These are phyloP conservation scores for Galeopsis tetrahit DNA, from an alignment of 257 asterid genomes.

Conservation along the genomic window DNA sequence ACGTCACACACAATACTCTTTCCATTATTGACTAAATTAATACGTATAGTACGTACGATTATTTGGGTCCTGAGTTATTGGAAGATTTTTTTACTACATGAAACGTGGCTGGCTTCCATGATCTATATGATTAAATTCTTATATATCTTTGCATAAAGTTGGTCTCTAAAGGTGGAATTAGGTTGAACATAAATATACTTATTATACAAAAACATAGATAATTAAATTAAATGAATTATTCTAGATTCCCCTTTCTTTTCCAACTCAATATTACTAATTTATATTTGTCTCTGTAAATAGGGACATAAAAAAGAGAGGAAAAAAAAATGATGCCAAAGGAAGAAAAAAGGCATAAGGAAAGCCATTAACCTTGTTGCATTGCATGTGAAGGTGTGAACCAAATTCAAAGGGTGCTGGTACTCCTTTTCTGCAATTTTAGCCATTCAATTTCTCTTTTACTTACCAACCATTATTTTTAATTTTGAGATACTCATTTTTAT, in stretches of 20 bases:
- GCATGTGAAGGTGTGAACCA: slow-evolving; percentile 42
- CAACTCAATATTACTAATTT: background rate
- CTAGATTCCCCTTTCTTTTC: slow-evolving; percentile 27
- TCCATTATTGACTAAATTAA: no score
- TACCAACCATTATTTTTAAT: slow-evolving; percentile 36
- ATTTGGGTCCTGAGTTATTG: slow-evolving; percentile 13
- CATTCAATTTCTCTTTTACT: slow-evolving; percentile 37
- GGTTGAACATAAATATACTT: background rate
- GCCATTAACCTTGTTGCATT: slow-evolving; percentile 22
- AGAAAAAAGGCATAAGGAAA: slow-evolving; percentile 23
- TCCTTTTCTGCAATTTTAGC: slow-evolving; percentile 29
- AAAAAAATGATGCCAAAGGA: slow-evolving; percentile 11
- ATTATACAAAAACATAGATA: background rate
- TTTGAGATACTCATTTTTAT: background rate
- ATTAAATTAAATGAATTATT: background rate
- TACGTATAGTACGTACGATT: no score
- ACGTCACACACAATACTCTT: no score
- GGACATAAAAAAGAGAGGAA: slow-evolving; percentile 20
- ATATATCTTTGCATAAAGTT: slow-evolving; percentile 16
- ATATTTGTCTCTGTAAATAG: slow-evolving; percentile 27
- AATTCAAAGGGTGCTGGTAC: slow-evolving; percentile 30
- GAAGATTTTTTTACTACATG: background rate
- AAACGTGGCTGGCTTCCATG: slow-evolving; percentile 10
- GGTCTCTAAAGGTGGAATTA: slow-evolving; percentile 25
- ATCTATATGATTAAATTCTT: background rate